Percentiles rank a stretch among this genome's conserved stretches.
Conservation (phyloP, 805 yeast species). For the Starmerella ratchasimensis region DNA sequence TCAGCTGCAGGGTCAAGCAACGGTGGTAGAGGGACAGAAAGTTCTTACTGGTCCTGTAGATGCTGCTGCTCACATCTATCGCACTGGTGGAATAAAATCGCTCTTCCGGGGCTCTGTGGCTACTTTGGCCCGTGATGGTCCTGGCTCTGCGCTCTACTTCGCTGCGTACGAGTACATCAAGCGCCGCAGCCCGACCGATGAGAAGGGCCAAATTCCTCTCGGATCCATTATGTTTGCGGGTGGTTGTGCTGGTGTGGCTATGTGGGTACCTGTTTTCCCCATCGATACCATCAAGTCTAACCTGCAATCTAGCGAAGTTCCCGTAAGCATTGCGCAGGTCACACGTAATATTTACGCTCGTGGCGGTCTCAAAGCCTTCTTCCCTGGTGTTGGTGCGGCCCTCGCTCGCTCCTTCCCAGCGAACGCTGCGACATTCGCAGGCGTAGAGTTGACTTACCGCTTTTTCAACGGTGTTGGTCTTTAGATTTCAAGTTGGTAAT, state of each 20-base stretch:
- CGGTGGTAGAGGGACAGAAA: slow-evolving; percentile 26
- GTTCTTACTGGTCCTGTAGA: slow-evolving; percentile 33
- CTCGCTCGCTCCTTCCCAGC: slow-evolving; percentile 92
- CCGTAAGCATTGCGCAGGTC: slow-evolving; percentile 44
- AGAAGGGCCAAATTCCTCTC: slow-evolving; percentile 43
- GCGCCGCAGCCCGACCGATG: slow-evolving; percentile 28
- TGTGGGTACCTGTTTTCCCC: slow-evolving; percentile 96
- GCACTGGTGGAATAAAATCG: slow-evolving; percentile 70
- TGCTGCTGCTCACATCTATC: slow-evolving; percentile 54
- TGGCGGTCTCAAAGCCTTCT: slow-evolving; percentile 81
- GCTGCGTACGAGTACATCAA: slow-evolving; percentile 85
- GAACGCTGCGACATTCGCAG: slow-evolving; percentile 96
- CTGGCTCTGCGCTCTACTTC: slow-evolving; percentile 90
- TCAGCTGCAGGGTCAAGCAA: slow-evolving; percentile 52
- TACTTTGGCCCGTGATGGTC: slow-evolving; percentile 91
- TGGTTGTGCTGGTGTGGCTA: slow-evolving; percentile 88
- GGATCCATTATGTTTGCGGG: slow-evolving; percentile 77
- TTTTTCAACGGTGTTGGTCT: slow-evolving; percentile 21
- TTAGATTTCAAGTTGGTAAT: not conserved
- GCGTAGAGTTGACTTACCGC: slow-evolving; percentile 66
- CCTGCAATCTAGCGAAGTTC: slow-evolving; percentile 50
- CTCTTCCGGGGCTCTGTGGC: slow-evolving; percentile 85
- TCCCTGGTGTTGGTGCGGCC: slow-evolving; percentile 97
- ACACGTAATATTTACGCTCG: slow-evolving; percentile 53
- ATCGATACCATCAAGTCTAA: slow-evolving; percentile 84